Conservation (phyloP, 306 rosid species). For the Trifolium subterraneum region DNA sequence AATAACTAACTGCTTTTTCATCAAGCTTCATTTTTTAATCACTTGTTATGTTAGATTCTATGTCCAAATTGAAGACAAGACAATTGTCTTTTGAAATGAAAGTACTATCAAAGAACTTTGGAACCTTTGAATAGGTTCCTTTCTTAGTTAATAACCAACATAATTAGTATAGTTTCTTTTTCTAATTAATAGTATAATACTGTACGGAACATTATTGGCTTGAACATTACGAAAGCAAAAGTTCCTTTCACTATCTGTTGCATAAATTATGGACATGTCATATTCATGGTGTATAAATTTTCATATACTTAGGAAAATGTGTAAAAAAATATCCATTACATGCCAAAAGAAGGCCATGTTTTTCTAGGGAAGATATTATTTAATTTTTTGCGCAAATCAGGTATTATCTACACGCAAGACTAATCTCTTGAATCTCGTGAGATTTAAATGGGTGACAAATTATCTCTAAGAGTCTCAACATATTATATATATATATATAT, state of each 20-base stretch:
- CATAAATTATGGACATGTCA: slow-evolving; percentile 42
- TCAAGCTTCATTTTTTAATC: slow-evolving; percentile 23
- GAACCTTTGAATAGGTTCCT: slow-evolving; percentile 51
- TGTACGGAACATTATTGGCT: slow-evolving; percentile 33
- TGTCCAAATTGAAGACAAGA: slow-evolving; percentile 43
- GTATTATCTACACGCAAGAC: too few relatives aligned
- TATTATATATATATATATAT: too few relatives aligned
- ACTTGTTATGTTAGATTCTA: slow-evolving; percentile 15
- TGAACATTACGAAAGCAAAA: slow-evolving; percentile 50
- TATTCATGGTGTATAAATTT: slow-evolving; percentile 41
- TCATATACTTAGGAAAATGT: slow-evolving; percentile 17
- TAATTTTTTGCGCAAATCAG: too few relatives aligned
- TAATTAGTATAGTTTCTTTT: slow-evolving; percentile 19
- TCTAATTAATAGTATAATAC: slow-evolving; percentile 8
- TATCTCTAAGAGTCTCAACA: too few relatives aligned
- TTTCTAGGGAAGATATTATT: too few relatives aligned
- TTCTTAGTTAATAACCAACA: slow-evolving; percentile 23
- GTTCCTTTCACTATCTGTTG: slow-evolving; percentile 35
- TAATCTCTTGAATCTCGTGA: too few relatives aligned
- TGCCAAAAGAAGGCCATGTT: slow-evolving; percentile 29
- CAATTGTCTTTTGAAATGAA: slow-evolving; percentile 36
- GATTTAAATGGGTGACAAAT: too few relatives aligned
- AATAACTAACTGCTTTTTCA: slow-evolving; percentile 15
- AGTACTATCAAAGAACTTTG: slow-evolving; percentile 35
- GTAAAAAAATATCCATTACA: not conserved